Conservation (phyloP, 305 asterid genomes). For the Coffea humblotiana region DNA sequence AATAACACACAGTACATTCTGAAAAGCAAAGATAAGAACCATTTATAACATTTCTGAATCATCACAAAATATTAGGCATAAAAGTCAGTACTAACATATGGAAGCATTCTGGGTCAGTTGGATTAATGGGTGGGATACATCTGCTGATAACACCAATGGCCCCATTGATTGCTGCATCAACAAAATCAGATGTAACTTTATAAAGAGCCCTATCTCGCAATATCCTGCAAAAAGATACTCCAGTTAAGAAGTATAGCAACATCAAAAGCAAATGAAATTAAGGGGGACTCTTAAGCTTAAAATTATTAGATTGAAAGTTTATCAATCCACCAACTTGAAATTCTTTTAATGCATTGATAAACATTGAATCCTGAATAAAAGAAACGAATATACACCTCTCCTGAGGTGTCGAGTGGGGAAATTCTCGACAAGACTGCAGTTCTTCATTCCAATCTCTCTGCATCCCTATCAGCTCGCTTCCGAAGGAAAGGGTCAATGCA, state of each 20-base stretch:
- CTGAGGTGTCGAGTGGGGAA: slow-evolving; percentile 74
- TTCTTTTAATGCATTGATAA: not conserved
- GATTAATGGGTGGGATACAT: slow-evolving; percentile 95
- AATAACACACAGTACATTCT: not conserved
- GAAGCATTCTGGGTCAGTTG: slow-evolving; percentile 97
- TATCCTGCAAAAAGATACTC: slow-evolving; percentile 50
- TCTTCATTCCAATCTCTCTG: slow-evolving; percentile 99
- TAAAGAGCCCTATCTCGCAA: slow-evolving; percentile 86
- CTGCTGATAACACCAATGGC: slow-evolving; percentile 91
- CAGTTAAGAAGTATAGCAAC: not conserved
- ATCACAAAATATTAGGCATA: slow-evolving; percentile 4
- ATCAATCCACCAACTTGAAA: not conserved
- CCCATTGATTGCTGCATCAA: slow-evolving; percentile 90
- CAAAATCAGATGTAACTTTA: slow-evolving; percentile 87
- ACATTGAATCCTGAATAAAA: not conserved
- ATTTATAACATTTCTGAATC: not conserved
- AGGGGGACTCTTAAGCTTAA: not conserved
- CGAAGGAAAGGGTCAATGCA: slow-evolving; percentile 78
- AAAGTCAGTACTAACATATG: slow-evolving; percentile 68
- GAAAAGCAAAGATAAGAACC: not conserved
- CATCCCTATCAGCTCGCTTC: slow-evolving; percentile 97
- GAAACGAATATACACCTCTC: slow-evolving; percentile 56
- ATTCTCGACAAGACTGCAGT: slow-evolving; percentile 89
- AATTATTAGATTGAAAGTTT: not conserved
- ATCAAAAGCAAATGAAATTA: not conserved